Base-by-base conservation (phyloP, 2,329 filamentous ascomycete species). In the Thelonectria discophora region DNA sequence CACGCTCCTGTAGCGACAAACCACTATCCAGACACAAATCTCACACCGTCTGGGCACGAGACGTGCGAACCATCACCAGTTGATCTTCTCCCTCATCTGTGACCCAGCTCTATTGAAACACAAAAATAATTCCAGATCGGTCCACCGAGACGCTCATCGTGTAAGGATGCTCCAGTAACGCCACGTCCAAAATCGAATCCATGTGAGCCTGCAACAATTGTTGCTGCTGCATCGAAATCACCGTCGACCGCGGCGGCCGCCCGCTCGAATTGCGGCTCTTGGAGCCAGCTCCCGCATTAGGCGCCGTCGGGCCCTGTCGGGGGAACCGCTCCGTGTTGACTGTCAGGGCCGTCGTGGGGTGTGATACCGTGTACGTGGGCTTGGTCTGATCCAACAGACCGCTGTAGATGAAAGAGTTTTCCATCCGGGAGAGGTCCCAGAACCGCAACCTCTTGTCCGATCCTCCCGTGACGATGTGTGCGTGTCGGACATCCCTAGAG, bases 71-170 rank as follows among this genome's bases (percentile, higher is more conserved):
- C 53, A 58, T 59, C 43, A 65, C 59, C 37, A 24, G 42, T 17
- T n/a, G 52, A 46, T 58, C 24, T 34, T n/a, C 34, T 39, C 18
- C 20, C 34, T 50, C 27, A 46, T 48, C 20, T 56, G 52, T 49
- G 42, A 54, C 46, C 51, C 63, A 58, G 43, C n/a, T 67, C 69
- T 77, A 85, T 68, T 83, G 80, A 73, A 89, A 97, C 55, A 97
- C 89, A 82, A 95, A 97, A 47, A 98, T 88, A 75, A 94, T 89
- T 0, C 95, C 95, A 40, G 90, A 91, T 69, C 94, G 84, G 81
- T 99, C 95, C 55, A 91, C 94, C 67, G 91, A 96, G 51, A 98
- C 84, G 34, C 94, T 90, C 92, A 98, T 97, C 5, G 90, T 91
- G 76, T 97, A 97, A 21, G 95, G 95, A 66, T 87, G 84, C 80